Evolutionary conservation across 2,329 filamentous ascomycete species (phyloP).

Genomic region (Ophiostoma sp.): DNA sequence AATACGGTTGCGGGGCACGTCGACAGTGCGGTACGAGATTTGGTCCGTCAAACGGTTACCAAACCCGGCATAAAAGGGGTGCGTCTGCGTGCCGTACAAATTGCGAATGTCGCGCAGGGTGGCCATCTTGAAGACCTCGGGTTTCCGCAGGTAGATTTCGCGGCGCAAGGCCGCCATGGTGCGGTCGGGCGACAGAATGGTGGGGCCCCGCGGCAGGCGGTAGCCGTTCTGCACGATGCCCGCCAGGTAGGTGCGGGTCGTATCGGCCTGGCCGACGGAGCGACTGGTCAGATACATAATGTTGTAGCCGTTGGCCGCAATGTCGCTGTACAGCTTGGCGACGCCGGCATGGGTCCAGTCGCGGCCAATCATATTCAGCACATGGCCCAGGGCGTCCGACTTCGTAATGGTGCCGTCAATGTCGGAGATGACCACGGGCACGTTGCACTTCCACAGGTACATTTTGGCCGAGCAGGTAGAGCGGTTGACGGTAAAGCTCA

Average conservation of each 20-base stretch:
- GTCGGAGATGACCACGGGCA: constrained; percentile 95
- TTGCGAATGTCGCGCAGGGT: constrained; percentile 91
- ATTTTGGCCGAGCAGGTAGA: constrained; percentile 90
- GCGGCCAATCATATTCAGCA: constrained; percentile 92
- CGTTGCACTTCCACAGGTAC: constrained; percentile 89
- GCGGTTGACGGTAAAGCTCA: constrained; percentile 95
- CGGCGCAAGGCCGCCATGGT: constrained; percentile 90
- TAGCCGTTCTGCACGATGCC: constrained; percentile 88
- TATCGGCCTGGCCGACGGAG: constrained; percentile 91
- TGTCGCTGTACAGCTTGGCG: constrained; percentile 95
- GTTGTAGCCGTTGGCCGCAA: constrained; percentile 93
- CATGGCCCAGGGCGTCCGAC: constrained; percentile 89
- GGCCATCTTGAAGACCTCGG: constrained; percentile 99
- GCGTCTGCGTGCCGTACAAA: constrained; percentile 73
- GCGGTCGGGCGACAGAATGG: constrained; percentile 91
- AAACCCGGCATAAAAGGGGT: constrained; percentile 95
- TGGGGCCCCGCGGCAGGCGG: constrained; percentile 82
- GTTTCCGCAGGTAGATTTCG: constrained; percentile 93
- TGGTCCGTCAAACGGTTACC: constrained; percentile 96
- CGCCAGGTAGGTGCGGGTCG: constrained; percentile 82
- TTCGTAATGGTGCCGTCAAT: constrained; percentile 99
- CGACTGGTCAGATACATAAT: constrained; percentile 97
- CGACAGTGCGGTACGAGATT: constrained; percentile 91
- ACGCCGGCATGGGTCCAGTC: constrained; percentile 98
- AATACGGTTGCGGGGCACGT: constrained; percentile 89